A percentile compares a stretch with the other conserved stretches of the same genome.
These are phyloP conservation scores for Kwoniella pini DNA, from an alignment of 768 basidiomycete species.

Conservation along the genomic window DNA sequence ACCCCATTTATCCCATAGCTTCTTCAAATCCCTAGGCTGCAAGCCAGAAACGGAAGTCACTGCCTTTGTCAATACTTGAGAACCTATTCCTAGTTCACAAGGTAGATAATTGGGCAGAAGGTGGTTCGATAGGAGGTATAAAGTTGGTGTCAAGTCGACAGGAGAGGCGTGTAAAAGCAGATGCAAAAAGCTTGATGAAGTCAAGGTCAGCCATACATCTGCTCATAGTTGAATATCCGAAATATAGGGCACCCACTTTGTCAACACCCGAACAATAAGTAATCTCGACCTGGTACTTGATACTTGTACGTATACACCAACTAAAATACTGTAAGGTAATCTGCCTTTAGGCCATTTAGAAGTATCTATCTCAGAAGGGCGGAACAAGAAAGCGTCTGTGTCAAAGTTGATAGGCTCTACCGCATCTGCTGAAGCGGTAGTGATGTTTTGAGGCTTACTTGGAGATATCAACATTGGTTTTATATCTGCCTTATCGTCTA, in stretches of 20 bases:
- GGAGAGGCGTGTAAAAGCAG: conserved; percentile 68
- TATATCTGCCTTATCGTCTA: conserved; percentile 1
- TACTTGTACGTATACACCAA: conserved; percentile 53
- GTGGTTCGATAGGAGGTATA: conserved; percentile 81
- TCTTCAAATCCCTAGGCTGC: conserved; percentile 41
- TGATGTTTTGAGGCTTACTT: conserved; percentile 24
- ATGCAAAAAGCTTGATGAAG: conserved; percentile 73
- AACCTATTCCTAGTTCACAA: conserved; percentile 58
- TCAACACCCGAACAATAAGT: conserved; percentile 49
- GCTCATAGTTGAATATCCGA: too few species aligned
- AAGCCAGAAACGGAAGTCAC: conserved; percentile 50
- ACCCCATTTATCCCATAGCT: conserved; percentile 67
- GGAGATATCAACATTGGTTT: conserved; percentile 17
- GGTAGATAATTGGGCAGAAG: conserved; percentile 72
- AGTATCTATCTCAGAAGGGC: conserved; percentile 31
- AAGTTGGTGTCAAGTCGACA: conserved; percentile 68
- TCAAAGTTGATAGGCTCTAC: conserved; percentile 50
- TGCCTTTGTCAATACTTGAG: conserved; percentile 59
- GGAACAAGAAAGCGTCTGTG: conserved; percentile 46
- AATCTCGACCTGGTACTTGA: conserved; percentile 48
- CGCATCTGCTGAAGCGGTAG: conserved; percentile 31
- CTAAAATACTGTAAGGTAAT: conserved; percentile 51
- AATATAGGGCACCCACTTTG: conserved; percentile 45
- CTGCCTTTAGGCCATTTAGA: conserved; percentile 48
- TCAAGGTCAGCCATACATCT: conserved; percentile 54